Conservation (phyloP, 2,329 filamentous ascomycete species). For the Lasiodiplodia sp. region DNA sequence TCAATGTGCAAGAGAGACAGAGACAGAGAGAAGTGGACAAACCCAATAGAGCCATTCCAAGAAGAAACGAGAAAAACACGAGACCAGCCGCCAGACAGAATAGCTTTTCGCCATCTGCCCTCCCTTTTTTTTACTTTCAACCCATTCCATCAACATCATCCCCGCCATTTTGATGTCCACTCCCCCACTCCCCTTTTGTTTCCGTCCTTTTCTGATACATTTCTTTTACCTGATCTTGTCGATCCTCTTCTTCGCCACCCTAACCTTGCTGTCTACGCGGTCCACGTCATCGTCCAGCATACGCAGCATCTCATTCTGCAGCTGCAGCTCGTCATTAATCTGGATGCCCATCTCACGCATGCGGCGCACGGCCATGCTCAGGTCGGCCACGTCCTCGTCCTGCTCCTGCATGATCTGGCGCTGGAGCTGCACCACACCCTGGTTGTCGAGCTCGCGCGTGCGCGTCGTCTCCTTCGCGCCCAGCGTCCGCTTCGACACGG, state of each 20-base stretch:
- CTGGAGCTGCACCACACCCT: conserved; percentile 76
- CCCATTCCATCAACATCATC: not conserved
- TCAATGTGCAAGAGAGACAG: not conserved
- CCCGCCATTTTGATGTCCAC: not conserved
- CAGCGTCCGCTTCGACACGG: conserved; percentile 65
- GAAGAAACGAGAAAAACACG: not conserved
- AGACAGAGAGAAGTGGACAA: not conserved
- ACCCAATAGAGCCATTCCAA: not conserved
- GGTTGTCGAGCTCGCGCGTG: conserved; percentile 79
- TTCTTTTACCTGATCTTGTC: conserved; percentile 62
- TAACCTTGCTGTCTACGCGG: conserved; percentile 71
- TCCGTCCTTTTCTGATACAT: not conserved
- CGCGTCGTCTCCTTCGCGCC: conserved; percentile 79
- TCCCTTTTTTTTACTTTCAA: not conserved
- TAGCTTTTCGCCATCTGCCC: not conserved
- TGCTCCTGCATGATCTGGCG: conserved; percentile 77
- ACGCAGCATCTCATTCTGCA: conserved; percentile 75
- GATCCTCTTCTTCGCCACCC: conserved; percentile 75
- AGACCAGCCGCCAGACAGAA: not conserved
- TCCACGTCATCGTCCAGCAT: conserved; percentile 71
- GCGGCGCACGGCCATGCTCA: conserved; percentile 72
- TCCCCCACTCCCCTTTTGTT: too few species aligned
- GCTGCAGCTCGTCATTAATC: conserved; percentile 76
- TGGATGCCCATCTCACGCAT: conserved; percentile 80
- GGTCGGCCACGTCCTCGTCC: conserved; percentile 73